A percentile compares a stretch with the other conserved stretches of the same genome.
These are phyloP conservation scores for Collybia sp. DNA, from an alignment of 768 basidiomycete genomes.

Conservation along the genomic window DNA sequence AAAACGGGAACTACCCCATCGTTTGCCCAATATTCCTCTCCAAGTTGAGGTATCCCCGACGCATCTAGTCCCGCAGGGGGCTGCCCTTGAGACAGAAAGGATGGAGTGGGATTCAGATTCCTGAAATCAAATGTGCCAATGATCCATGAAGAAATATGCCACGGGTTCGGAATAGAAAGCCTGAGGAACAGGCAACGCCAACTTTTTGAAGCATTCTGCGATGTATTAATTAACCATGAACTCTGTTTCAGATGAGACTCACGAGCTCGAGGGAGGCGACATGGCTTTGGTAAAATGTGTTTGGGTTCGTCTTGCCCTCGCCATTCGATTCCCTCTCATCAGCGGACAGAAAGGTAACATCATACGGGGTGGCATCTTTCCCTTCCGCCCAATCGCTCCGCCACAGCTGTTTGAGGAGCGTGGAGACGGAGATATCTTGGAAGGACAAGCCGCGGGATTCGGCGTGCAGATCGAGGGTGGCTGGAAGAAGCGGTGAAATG, in stretches of 20 bases:
- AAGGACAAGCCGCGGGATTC: slow-evolving; percentile 38
- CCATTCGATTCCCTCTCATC: slow-evolving; percentile 32
- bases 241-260: no score
- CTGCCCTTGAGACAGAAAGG: slow-evolving; percentile 15
- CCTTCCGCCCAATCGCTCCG: slow-evolving; percentile 46
- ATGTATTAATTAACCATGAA: no score
- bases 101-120: slow-evolving; percentile 26
- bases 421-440: slow-evolving; percentile 25
- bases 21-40: slow-evolving; percentile 33
- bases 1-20: slow-evolving; percentile 47
- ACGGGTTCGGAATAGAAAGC: slow-evolving; percentile 8
- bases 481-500: slow-evolving; percentile 35
- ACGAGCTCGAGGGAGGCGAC: slow-evolving; percentile 14
- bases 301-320: slow-evolving; percentile 30
- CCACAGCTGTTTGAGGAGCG: slow-evolving; percentile 33
- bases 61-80: background rate
- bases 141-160: slow-evolving; percentile 21
- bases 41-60: slow-evolving; percentile 5
- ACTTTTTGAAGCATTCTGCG: no score
- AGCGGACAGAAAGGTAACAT: slow-evolving; percentile 40
- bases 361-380: slow-evolving; percentile 40
- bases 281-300: slow-evolving; percentile 40
- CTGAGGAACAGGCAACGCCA: slow-evolving; percentile 2
- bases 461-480: slow-evolving; percentile 33
- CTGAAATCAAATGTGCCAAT: slow-evolving; percentile 35